Conservation (phyloP, 768 basidiomycete genomes). For the Amanita jacksonii region DNA sequence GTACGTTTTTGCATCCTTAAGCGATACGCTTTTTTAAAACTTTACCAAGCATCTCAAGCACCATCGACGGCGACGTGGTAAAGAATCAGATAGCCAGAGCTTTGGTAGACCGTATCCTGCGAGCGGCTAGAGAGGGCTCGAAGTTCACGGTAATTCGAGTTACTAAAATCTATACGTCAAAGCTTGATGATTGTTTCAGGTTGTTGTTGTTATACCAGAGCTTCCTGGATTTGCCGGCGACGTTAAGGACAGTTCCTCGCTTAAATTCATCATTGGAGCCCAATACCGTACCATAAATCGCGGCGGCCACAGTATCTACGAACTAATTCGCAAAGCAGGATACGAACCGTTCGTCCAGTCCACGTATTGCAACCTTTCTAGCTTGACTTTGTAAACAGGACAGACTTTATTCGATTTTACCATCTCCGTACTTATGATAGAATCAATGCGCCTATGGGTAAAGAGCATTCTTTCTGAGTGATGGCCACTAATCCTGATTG, state of each 20-base stretch:
- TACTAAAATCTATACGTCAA: background rate
- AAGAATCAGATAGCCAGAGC: conserved; percentile 80
- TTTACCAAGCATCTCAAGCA: conserved; percentile 61
- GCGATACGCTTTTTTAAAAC: no score
- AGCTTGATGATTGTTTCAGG: conserved; percentile 30
- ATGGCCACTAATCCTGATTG: background rate
- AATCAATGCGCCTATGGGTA: conserved; percentile 68
- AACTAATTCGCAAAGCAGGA: conserved; percentile 66
- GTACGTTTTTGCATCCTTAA: no score
- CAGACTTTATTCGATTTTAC: conserved; percentile 85
- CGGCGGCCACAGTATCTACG: conserved; percentile 81
- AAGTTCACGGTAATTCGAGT: conserved; percentile 61
- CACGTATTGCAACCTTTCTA: background rate
- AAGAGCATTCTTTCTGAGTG: conserved; percentile 13
- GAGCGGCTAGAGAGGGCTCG: conserved; percentile 56
- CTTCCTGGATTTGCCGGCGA: conserved; percentile 85
- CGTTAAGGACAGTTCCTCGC: conserved; percentile 50
- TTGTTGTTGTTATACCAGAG: conserved; percentile 83
- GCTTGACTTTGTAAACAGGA: conserved; percentile 25
- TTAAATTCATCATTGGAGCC: conserved; percentile 83
- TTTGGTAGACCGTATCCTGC: conserved; percentile 74
- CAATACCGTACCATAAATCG: conserved; percentile 87
- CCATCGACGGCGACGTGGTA: conserved; percentile 52
- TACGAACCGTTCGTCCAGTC: conserved; percentile 53
- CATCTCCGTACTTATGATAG: conserved; percentile 89